These are phyloP conservation scores for Protoeuglena noctilucae DNA, from an alignment of 139 green algal genomes.

Conservation along the genomic window DNA sequence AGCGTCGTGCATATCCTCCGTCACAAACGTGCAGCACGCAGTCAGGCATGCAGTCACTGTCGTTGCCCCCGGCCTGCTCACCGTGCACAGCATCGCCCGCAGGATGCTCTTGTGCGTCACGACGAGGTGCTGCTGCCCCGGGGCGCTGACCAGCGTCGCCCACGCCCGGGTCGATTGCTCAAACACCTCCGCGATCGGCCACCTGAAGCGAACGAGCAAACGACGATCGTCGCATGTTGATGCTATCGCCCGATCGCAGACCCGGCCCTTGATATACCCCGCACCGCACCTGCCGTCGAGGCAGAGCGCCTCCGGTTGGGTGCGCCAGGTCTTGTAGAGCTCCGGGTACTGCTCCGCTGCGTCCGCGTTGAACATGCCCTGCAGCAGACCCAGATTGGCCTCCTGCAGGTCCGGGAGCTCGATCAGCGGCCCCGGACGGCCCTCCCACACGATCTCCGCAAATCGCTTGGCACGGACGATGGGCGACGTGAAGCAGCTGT, in stretches of 20 bases:
- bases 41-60: background rate
- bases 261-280: too few species aligned
- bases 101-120: conserved; percentile 56
- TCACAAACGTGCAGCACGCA: background rate
- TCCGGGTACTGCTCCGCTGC: conserved; percentile 24
- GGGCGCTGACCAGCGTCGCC: conserved; percentile 18
- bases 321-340: conserved; percentile 29
- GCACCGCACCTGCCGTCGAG: conserved; percentile 20
- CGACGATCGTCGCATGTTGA: background rate
- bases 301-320: conserved; percentile 32
- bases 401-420: conserved; percentile 25
- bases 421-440: conserved; percentile 19
- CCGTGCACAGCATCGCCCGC: conserved; percentile 41
- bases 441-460: conserved; percentile 36
- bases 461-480: conserved; percentile 23
- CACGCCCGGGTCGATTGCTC: conserved; percentile 20
- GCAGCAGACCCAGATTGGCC: conserved; percentile 30
- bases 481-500: conserved; percentile 31
- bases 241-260: too few species aligned
- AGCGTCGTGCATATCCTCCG: too few species aligned
- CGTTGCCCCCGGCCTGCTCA: conserved; percentile 8
- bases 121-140: conserved; percentile 28
- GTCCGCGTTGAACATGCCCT: conserved; percentile 33
- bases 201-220: background rate
- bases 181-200: conserved; percentile 14